Evolutionary conservation across 106 monocot species (phyloP), one percentile per base, ranked within the genome.

Genomic region (Gastrodia elata): DNA sequence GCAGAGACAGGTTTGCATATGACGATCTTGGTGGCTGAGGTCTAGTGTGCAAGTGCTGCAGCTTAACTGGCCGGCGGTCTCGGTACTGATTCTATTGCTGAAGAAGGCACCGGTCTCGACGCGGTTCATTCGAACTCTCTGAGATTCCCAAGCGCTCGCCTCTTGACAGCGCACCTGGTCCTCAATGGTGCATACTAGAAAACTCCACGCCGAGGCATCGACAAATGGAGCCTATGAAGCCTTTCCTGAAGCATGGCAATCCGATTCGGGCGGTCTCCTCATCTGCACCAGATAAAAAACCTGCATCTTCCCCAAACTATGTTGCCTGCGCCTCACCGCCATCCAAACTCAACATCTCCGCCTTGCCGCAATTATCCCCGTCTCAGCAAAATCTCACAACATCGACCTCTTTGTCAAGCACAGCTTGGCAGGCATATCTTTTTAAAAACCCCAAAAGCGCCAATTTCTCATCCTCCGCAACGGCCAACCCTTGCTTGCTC

Each of bases 231-330:
- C 75, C 36, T 93, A 98, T 79, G 97, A 98, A 78, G 80, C 90
- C 30, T 98, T 98, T 74, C 84, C 77, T 32, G 97, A 93, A 71
- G 93, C 93, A 28, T 98, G 97, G 93, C 97, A 98, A 25, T 98
- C 93, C 15, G 97, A 98, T 52, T 86, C 97, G 52, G 93, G 97
- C 33, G 92, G 92, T 8, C 72, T 80, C 71, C 73, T 83, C 36
- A 73, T 82, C 2, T 88, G 90, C 72, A 91, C 90, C 20, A 76
- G 93, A 5, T 93, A 90, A 10, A 98, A 98, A 68, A 93, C 92
- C 2, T 98, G 93, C 65, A 86, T 98, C 14, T 98, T 93, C 1
- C 97, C 93, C 1, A 93, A 86, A 76, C 83, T 98, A 4, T 98
- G 93, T 90, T 98, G 93, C 68, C 68, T 98, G 4, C 73, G 93